Conservation (phyloP, 2,329 filamentous ascomycete species). For the Xylaria sp. region DNA sequence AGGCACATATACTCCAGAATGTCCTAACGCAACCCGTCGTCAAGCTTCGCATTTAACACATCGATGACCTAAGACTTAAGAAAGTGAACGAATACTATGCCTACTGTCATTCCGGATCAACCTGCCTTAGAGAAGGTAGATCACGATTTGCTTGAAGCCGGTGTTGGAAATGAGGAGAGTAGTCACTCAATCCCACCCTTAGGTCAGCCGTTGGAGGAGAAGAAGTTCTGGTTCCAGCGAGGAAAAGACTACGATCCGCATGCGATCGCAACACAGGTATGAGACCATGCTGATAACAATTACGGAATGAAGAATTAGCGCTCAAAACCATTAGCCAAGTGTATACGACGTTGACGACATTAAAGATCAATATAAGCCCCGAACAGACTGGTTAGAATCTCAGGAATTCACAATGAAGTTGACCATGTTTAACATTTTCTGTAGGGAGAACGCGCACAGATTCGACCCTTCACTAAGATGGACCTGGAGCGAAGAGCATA, state of each 20-base stretch:
- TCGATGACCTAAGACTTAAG: not conserved
- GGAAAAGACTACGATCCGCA: conserved; percentile 42
- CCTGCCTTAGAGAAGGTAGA: conserved; percentile 23
- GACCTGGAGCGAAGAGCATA: conserved; percentile 50
- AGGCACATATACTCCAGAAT: no score
- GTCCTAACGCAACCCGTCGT: not conserved
- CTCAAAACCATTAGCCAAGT: conserved; percentile 51
- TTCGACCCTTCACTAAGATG: conserved; percentile 50
- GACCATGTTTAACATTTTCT: conserved; percentile 2
- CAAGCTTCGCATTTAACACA: not conserved
- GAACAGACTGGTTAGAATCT: conserved; percentile 43
- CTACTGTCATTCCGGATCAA: conserved; percentile 42
- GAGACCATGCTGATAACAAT: not conserved
- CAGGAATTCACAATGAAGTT: not conserved
- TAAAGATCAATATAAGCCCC: conserved; percentile 52
- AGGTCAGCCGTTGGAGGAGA: conserved; percentile 43
- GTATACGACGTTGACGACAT: conserved; percentile 58
- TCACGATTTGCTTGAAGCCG: conserved; percentile 38
- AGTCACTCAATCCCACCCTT: conserved; percentile 40
- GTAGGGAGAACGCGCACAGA: conserved; percentile 50
- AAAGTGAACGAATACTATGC: conserved; percentile 32
- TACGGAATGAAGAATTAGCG: not conserved
- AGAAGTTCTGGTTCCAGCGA: conserved; percentile 51
- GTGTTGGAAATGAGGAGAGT: conserved; percentile 32
- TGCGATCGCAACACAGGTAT: conserved; percentile 46